Base-by-base conservation (phyloP, 2,329 filamentous ascomycete genomes). In the Ambrosiella cleistominuta region DNA sequence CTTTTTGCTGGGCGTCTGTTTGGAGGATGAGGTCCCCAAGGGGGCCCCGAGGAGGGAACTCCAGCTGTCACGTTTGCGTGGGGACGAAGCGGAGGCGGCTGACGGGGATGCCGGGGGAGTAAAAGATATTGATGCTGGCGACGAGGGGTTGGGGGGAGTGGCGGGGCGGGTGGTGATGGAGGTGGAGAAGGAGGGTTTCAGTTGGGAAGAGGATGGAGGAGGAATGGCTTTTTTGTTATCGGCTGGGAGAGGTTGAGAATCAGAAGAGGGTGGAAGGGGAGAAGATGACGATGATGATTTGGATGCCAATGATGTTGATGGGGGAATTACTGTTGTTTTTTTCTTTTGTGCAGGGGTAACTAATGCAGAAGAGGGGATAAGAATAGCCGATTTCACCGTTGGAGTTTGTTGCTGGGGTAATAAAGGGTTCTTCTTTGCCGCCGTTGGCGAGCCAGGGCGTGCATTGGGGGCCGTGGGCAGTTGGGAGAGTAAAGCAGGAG, bases 1-100 rank as follows among this genome's bases (percentile, higher is more conserved):
- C 52, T 54, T 54, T 42, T 38, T 39, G 6, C 51, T 37, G 27
- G 15, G 49, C 39, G 36, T 53, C 49, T 58, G 35, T 50, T 58
- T 53, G n/a, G 38, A n/a, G 36, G 35, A 40, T 17, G 56, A 17
- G 50, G 9, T 19, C 38, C 12, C 40, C 50, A 13, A 52, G 40
- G 40, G n/a, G 11, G 40, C 40, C 4, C 3, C 11, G 4, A n/a
- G 40, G 47, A 54, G 38, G 11, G 9, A 19, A 27, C 52, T 54
- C 37, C 37, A 54, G 52, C 37, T 42, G 11, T 54, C 52, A 27
- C 38, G 52, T 42, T 54, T 54, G 13, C 52, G 52, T 6, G 27
- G 12, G 37, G n/a, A 38, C n/a, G 51, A n/a, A 19, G 52, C 17
- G 15, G 52, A 17, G 15, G 52, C 15, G 39, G 51, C 38, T 3